Evolutionary conservation across 1,139 yeast genomes (phyloP).

Genomic region (Lodderomyces theae): DNA sequence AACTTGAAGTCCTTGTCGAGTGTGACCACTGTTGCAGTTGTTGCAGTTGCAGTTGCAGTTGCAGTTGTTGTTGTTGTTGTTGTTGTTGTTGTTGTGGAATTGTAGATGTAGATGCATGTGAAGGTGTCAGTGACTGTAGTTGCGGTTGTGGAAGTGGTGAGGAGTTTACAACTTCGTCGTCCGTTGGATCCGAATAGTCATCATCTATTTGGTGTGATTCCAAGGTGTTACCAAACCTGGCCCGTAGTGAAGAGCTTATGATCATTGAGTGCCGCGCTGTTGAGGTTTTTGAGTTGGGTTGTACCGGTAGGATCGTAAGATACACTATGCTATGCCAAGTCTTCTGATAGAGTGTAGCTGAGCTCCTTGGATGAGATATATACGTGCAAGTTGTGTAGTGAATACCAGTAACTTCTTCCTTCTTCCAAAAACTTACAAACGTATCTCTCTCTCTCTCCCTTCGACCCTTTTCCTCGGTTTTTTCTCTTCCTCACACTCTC

Average conservation of each 20-base stretch:
- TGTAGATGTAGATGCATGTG: neutral
- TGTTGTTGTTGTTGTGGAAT: neutral
- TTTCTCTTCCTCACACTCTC: no score
- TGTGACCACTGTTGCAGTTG: neutral
- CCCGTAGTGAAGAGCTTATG: slow-evolving; percentile 17
- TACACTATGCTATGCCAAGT: no score
- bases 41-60: no score
- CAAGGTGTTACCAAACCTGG: slow-evolving; percentile 27
- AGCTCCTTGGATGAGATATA: no score
- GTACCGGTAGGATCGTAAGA: no score
- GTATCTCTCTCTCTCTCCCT: neutral
- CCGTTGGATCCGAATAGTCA: slow-evolving; percentile 26
- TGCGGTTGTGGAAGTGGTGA: slow-evolving; percentile 2
- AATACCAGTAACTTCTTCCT: neutral
- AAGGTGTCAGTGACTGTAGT: no score
- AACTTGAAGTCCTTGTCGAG: neutral
- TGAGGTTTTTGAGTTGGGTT: no score
- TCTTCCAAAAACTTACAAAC: neutral
- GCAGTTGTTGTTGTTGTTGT: no score
- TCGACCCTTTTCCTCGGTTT: no score
- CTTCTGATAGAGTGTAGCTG: no score
- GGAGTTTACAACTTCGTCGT: neutral
- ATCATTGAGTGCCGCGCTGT: no score
- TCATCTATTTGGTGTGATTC: slow-evolving; percentile 39
- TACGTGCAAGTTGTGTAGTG: neutral